These are phyloP conservation scores for Kwoniella europaea DNA, from an alignment of 768 basidiomycete genomes.

Conservation along the genomic window DNA sequence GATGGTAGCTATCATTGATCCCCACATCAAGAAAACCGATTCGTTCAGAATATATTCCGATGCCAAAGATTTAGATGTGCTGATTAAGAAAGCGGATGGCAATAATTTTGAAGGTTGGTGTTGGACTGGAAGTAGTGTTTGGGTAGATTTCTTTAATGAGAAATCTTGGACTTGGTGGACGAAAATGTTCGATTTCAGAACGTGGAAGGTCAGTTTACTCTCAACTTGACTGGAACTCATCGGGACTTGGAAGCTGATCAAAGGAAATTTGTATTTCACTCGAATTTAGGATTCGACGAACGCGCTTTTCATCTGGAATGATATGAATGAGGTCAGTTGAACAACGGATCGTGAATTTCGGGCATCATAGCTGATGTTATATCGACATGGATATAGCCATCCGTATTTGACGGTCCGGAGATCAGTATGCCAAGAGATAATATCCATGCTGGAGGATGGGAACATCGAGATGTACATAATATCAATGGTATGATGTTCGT, in stretches of 20 bases:
- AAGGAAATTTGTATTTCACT: no score
- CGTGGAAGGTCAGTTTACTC: slow-evolving; percentile 59
- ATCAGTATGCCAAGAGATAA: slow-evolving; percentile 79
- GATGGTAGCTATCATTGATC: slow-evolving; percentile 99
- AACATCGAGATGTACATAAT: slow-evolving; percentile 96
- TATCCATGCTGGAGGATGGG: slow-evolving; percentile 92
- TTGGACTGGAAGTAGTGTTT: slow-evolving; percentile 94
- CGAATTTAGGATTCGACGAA: slow-evolving; percentile 66
- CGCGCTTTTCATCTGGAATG: slow-evolving; percentile 93
- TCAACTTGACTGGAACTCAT: neutral
- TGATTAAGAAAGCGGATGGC: slow-evolving; percentile 80
- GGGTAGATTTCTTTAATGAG: slow-evolving; percentile 98
- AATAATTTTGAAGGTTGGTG: slow-evolving; percentile 92
- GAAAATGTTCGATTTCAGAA: slow-evolving; percentile 71
- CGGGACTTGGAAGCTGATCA: no score
- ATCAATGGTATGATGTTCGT: slow-evolving; percentile 90
- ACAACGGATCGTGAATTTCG: neutral
- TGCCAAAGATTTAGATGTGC: slow-evolving; percentile 77
- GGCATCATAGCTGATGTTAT: no score
- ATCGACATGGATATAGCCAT: slow-evolving; percentile 65
- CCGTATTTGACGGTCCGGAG: slow-evolving; percentile 98
- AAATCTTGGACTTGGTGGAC: slow-evolving; percentile 89
- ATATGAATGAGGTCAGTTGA: slow-evolving; percentile 88
- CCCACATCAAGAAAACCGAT: slow-evolving; percentile 84
- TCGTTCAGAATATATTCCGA: slow-evolving; percentile 82